These are phyloP conservation scores for Inosperma sp. DNA, from an alignment of 768 basidiomycete genomes.

Conservation along the genomic window DNA sequence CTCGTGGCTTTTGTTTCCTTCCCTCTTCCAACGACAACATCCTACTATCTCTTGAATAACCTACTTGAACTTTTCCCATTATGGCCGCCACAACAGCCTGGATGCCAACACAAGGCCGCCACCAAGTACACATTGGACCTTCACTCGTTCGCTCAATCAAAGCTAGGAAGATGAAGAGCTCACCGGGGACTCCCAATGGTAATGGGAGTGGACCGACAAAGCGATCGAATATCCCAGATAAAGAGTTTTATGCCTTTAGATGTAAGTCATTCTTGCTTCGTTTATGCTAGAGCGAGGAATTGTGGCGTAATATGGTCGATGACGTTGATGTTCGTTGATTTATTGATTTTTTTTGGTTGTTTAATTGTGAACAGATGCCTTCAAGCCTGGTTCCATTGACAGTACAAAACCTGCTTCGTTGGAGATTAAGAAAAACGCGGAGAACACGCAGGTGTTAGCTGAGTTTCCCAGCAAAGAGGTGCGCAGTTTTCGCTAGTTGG, in stretches of 20 bases:
- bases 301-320: neutral
- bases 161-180: conserved; percentile 61
- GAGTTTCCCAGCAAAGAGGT: conserved; percentile 69
- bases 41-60: too few relatives aligned
- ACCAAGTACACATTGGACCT: conserved; percentile 54
- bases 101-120: conserved; percentile 57
- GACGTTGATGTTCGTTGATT: neutral
- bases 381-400: conserved; percentile 72
- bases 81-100: conserved; percentile 29
- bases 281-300: neutral
- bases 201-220: too few relatives aligned
- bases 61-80: too few relatives aligned
- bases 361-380: conserved; percentile 64
- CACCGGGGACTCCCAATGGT: conserved; percentile 33
- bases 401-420: conserved; percentile 59
- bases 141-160: conserved; percentile 65
- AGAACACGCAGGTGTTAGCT: conserved; percentile 49
- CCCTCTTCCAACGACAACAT: too few relatives aligned
- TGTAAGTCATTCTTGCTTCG: conserved; percentile 34
- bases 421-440: conserved; percentile 52
- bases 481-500: conserved; percentile 12
- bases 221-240: conserved; percentile 50
- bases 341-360: too few relatives aligned
- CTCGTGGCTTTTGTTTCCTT: too few relatives aligned
- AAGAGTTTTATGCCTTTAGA: conserved; percentile 73